Base-by-base conservation (phyloP, 495 filamentous ascomycete species). In the Penicillium robsamsonii region DNA sequence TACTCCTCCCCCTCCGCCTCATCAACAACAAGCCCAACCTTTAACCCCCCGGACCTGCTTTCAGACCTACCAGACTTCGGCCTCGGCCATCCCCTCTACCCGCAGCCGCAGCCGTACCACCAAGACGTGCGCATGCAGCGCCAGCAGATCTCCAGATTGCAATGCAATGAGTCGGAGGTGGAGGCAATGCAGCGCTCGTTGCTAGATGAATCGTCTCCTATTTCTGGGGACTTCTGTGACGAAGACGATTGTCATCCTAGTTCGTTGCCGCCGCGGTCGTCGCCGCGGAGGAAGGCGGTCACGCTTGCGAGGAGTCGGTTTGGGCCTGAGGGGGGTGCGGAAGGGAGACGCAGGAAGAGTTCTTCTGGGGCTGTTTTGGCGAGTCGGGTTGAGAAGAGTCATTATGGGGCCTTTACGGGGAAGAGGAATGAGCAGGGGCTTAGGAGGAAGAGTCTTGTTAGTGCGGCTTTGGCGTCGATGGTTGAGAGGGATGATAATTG, bases 161-260 rank as follows among this genome's bases (percentile, higher is more conserved):
- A 79, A 59, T 79, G 74, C 58, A 69, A 69, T 48, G 53, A 69
- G 29, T 56, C 62, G 1, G 68, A 71, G 10, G 41, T 76, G 8
- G 76, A 79, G 13, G 64, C 72, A 18, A 63, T 77, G 37, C 73
- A 71, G 18, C 68, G 71, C 20, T 47, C 45, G 20, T 57, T 73
- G 49, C 30, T 74, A 8, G 55, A 61, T 11, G 68, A 72, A 7
- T 56, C 68, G 4, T 52, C 49, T 48, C 44, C 9, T 43, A 42
- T 35, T 35, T 4, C 35, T 27, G 25, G 25, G 35, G 35, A 38
- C 15, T 17, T n/a, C 35, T 17, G 10, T 55, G 58, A 45, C 24
- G 64, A 67, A 46, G 74, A 77, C 30, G 70, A 73, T 40, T 77
- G 73, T 57, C 76, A 79, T 53, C 76, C 76, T 8, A 77, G 73